Percentiles rank a stretch among this genome's conserved stretches.
These are phyloP conservation scores for Ceratobasidium papillatum DNA, from an alignment of 1,284 basidiomycete species.

Conservation along the genomic window DNA sequence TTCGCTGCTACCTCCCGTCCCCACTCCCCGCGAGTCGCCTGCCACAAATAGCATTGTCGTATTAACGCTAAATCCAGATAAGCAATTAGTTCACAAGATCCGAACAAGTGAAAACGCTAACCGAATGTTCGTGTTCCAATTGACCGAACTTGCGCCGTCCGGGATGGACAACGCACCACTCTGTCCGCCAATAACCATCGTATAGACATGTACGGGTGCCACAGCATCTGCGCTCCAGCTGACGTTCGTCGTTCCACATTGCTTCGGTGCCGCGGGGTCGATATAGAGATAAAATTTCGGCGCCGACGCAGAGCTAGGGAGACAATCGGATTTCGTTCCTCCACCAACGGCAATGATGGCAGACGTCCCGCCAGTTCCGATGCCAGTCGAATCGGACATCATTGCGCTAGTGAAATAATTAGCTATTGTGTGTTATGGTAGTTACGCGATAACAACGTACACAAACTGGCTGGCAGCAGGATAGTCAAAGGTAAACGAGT, in stretches of 20 bases:
- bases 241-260: constrained; percentile 8
- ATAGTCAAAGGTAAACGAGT: constrained; percentile 69
- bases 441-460: background rate
- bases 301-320: constrained; percentile 56
- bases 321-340: constrained; percentile 64
- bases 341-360: constrained; percentile 66
- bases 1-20: constrained; percentile 69
- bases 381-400: constrained; percentile 67
- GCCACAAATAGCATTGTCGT: constrained; percentile 72
- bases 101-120: constrained; percentile 53
- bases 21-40: constrained; percentile 65
- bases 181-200: constrained; percentile 78
- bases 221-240: constrained; percentile 8
- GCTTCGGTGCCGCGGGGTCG: background rate
- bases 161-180: constrained; percentile 67
- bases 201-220: constrained; percentile 63
- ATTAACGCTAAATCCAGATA: background rate
- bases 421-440: background rate
- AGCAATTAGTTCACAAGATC: background rate
- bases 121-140: constrained; percentile 69
- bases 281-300: constrained; percentile 21
- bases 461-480: constrained; percentile 75
- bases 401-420: constrained; percentile 56
- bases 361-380: constrained; percentile 78
- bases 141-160: constrained; percentile 62